phyloP scores from a whole-genome alignment of 345 rosid species.

The Gossypium raimondii region DNA sequence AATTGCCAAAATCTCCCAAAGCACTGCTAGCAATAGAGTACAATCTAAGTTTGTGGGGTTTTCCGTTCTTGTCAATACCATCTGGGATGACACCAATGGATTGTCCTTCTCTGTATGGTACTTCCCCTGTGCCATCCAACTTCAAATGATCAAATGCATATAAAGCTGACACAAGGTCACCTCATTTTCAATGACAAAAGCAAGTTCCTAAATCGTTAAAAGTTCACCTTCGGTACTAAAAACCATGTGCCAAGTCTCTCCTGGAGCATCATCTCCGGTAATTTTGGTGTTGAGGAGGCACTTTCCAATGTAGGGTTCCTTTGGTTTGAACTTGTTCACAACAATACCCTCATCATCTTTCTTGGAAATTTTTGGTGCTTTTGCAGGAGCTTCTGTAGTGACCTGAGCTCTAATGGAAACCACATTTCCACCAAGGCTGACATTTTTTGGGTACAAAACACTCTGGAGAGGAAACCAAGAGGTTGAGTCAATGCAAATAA shows the following conservation, averaged over 20 bases:
- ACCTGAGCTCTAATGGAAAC: conserved; percentile 70
- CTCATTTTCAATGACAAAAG: background rate
- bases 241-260: conserved; percentile 98
- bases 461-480: conserved; percentile 22
- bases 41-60: conserved; percentile 89
- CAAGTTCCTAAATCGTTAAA: background rate
- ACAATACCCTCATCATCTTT: conserved; percentile 74
- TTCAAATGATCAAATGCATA: background rate
- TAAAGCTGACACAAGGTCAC: background rate
- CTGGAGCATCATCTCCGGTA: conserved; percentile 97
- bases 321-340: conserved; percentile 83
- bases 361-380: conserved; percentile 68
- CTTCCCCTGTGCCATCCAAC: conserved; percentile 44
- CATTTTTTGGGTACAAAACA: conserved; percentile 37
- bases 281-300: conserved; percentile 92
- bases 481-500: background rate
- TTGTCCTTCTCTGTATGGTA: conserved; percentile 94
- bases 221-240: conserved; percentile 57
- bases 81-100: conserved; percentile 80
- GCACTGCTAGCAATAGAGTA: conserved; percentile 97
- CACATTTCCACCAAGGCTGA: conserved; percentile 41
- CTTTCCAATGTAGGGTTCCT: conserved; percentile 71
- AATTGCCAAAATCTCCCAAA: conserved; percentile 84
- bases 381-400: conserved; percentile 73
- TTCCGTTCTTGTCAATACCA: conserved; percentile 79